Evolutionary conservation across 805 yeast genomes (phyloP), one percentile per base, ranked within the genome.

Genomic region (Myxozyma melibiosi): DNA sequence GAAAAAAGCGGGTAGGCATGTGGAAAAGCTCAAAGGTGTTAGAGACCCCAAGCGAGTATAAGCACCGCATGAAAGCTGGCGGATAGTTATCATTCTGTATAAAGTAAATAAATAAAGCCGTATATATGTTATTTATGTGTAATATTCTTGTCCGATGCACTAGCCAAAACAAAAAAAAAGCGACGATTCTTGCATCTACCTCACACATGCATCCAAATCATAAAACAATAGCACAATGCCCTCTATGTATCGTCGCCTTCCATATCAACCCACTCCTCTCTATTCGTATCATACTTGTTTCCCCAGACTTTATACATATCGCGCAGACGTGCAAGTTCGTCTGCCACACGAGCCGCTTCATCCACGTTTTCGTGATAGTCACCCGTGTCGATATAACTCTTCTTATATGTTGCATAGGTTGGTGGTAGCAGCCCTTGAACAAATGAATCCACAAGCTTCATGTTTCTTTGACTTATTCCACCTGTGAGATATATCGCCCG

Each of bases 31-130:
- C 37, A 5, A 30, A 50, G 46, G 20, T 3, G 18, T 22, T 39
- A 2, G 61, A 58, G 35, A 41, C 55, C 6, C 65, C 65, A 2
- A 41, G 57, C 4, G 38, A 25, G 24, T 59, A 45, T 43, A 61
- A 61, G 53, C 33, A 37, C 38, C 40, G 61, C 24, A 40, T 51
- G 54, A 51, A 44, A 22, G 33, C 41, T 4, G 47, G 25, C 11
- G 9, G 13, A 11, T 42, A 25, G 25, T 4, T 42, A 6, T 2
- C 8, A 38, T 38, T 14, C n/a, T n/a, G n/a, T n/a, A n/a, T n/a
- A n/a, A n/a, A n/a, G n/a, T n/a, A n/a, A n/a, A n/a, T n/a, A n/a
- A n/a, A n/a, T n/a, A n/a, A n/a, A n/a, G n/a, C n/a, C n/a, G n/a
- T n/a, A n/a, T n/a, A n/a, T n/a, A n/a, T n/a, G n/a, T n/a, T n/a